These are phyloP conservation scores for Eruca vesicaria DNA, from an alignment of 441 rosid species.

Conservation along the genomic window DNA sequence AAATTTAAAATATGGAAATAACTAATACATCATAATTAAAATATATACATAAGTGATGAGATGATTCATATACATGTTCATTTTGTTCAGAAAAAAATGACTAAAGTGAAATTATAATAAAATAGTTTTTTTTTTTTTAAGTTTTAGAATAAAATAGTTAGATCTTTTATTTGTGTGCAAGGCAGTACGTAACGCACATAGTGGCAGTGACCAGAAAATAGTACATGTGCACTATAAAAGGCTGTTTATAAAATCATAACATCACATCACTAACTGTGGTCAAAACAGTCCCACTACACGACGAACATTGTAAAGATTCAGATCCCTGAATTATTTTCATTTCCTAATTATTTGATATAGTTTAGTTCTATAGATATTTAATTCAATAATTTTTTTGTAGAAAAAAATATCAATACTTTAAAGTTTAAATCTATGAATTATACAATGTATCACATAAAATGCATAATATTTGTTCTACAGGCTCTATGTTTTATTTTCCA, in stretches of 20 bases:
- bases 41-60: not conserved
- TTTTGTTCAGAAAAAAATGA: not conserved
- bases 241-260: slow-evolving; percentile 33
- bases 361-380: not conserved
- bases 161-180: not conserved
- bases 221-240: slow-evolving; percentile 31
- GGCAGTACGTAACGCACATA: slow-evolving; percentile 15
- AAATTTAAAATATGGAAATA: too few relatives aligned
- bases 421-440: not conserved
- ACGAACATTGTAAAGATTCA: slow-evolving; percentile 22
- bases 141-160: not conserved
- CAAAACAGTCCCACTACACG: slow-evolving; percentile 30
- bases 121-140: too few relatives aligned
- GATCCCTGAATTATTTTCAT: slow-evolving; percentile 8
- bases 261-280: slow-evolving; percentile 34
- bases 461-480: not conserved
- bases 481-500: not conserved
- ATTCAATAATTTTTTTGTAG: too few relatives aligned
- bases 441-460: not conserved
- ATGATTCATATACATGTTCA: not conserved
- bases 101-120: not conserved
- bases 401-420: not conserved
- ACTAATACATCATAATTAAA: too few relatives aligned
- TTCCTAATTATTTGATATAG: not conserved
- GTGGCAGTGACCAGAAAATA: slow-evolving; percentile 29